phyloP scores from a whole-genome alignment of 805 yeast genomes.

The Priceomyces castillae region DNA sequence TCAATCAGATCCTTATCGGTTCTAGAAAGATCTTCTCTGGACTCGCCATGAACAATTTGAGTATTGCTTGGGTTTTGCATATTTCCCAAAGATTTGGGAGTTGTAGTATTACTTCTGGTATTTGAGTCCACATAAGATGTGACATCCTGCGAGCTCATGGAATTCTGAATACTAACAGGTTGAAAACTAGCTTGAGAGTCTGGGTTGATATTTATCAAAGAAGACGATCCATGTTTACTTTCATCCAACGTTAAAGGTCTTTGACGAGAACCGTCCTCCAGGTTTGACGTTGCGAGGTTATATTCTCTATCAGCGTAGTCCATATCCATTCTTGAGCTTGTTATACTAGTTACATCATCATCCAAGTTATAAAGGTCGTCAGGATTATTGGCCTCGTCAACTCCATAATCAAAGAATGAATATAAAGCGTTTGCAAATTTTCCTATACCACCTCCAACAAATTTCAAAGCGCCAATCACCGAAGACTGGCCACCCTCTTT shows the following conservation, averaged over 20 bases:
- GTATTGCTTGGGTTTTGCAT: constrained; percentile 12
- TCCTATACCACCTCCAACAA: constrained; percentile 9
- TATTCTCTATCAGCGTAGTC: constrained; percentile 1
- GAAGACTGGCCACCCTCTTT: constrained; percentile 8
- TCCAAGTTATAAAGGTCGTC: constrained; percentile 5
- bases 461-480: constrained; percentile 6
- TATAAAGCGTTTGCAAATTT: constrained; percentile 30
- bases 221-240: constrained; percentile 6
- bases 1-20: constrained; percentile 8
- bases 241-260: constrained; percentile 10
- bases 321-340: constrained; percentile 3
- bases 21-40: constrained; percentile 1
- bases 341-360: constrained; percentile 6
- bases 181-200: background rate
- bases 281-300: background rate
- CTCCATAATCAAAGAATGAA: constrained; percentile 43
- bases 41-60: constrained; percentile 18
- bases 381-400: constrained; percentile 20
- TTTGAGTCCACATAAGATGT: constrained; percentile 4
- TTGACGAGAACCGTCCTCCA: constrained; percentile 6
- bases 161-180: background rate
- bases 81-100: constrained; percentile 13
- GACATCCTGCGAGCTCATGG: constrained; percentile 1
- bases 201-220: constrained; percentile 10
- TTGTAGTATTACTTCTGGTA: constrained; percentile 11